phyloP scores from a whole-genome alignment of 768 basidiomycete species.

The Scleroderma citrinum region DNA sequence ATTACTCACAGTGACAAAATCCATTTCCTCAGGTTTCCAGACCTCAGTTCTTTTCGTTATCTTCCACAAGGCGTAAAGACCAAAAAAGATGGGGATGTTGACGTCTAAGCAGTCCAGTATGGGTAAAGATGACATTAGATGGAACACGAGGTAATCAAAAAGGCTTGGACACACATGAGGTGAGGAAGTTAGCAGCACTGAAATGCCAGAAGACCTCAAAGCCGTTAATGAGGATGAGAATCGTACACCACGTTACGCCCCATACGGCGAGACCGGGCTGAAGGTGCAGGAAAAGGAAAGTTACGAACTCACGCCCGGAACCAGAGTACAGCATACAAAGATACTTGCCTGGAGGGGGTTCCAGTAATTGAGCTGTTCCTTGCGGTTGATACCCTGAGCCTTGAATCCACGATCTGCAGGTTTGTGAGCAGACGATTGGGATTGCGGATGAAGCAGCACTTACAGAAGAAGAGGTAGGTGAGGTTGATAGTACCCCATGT shows the following conservation, averaged over 20 bases:
- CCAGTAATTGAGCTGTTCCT: conserved; percentile 49
- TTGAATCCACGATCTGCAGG: conserved; percentile 56
- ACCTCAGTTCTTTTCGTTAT: conserved; percentile 13
- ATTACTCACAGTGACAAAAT: conserved; percentile 54
- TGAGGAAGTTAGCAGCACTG: conserved; percentile 47
- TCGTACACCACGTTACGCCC: conserved; percentile 55
- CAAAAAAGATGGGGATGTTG: conserved; percentile 17
- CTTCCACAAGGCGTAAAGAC: conserved; percentile 21
- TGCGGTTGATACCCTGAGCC: conserved; percentile 63
- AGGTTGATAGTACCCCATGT: conserved; percentile 64
- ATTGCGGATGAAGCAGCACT: conserved; percentile 17
- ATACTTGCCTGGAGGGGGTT: conserved; percentile 39
- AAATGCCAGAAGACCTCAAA: conserved; percentile 58
- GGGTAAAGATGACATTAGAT: not conserved
- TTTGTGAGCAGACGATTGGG: not conserved
- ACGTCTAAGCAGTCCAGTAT: conserved; percentile 24
- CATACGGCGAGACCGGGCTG: conserved; percentile 61
- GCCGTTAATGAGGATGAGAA: conserved; percentile 57
- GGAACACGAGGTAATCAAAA: not conserved
- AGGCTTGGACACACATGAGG: conserved; percentile 32
- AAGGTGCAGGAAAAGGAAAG: not conserved
- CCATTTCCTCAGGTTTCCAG: conserved; percentile 63
- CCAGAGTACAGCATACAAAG: not conserved
- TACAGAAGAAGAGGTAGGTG: conserved; percentile 69
- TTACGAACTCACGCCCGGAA: not conserved